Evolutionary conservation across 441 rosid species (phyloP).

Genomic region (Adansonia madagascariensis): DNA sequence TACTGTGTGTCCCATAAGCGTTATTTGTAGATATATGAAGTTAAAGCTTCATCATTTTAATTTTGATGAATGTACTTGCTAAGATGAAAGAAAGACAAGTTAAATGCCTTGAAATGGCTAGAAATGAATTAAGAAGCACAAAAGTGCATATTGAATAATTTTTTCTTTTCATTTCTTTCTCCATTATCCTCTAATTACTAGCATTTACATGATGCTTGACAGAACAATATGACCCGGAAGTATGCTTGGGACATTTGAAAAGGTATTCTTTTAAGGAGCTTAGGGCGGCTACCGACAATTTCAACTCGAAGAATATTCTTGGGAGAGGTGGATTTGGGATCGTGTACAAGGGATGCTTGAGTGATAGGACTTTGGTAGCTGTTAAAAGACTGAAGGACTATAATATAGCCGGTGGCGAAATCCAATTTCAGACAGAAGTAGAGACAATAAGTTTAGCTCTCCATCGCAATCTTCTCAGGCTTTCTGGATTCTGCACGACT

Average conservation of each 20-base stretch:
- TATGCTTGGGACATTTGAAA: constrained; percentile 77
- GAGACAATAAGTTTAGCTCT: constrained; percentile 91
- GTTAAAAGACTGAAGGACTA: constrained; percentile 93
- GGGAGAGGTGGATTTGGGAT: constrained; percentile 94
- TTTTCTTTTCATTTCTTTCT: neutral
- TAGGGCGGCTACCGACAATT: constrained; percentile 82
- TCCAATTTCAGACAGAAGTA: constrained; percentile 94
- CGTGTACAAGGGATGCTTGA: constrained; percentile 82
- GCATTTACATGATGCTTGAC: constrained; percentile 31
- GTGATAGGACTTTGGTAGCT: constrained; percentile 76
- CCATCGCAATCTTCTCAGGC: constrained; percentile 90
- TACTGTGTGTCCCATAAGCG: neutral
- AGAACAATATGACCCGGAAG: constrained; percentile 91
- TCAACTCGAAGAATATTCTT: constrained; percentile 77
- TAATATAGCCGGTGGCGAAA: constrained; percentile 82
- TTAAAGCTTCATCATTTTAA: neutral
- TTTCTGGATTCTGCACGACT: constrained; percentile 82
- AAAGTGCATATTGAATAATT: neutral
- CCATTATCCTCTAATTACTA: constrained; percentile 22
- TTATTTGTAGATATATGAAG: neutral
- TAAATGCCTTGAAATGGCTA: neutral
- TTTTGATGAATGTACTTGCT: neutral
- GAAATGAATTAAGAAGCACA: neutral
- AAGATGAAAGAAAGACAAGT: neutral
- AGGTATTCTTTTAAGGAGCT: constrained; percentile 89